Conservation (phyloP, 108 stramenopile genomes). For the Cyclotella atomus region DNA sequence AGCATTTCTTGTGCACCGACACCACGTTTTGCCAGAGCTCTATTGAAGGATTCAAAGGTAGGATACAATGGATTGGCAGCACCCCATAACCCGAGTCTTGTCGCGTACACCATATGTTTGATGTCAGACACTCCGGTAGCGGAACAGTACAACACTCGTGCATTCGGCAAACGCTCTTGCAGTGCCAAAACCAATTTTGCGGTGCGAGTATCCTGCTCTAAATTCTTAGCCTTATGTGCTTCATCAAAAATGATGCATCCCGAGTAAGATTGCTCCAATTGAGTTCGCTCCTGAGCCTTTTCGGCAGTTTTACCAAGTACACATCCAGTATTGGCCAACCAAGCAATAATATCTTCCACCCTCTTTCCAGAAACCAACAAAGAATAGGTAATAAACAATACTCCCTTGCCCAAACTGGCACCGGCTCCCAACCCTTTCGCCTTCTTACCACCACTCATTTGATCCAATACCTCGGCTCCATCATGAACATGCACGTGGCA, state of each 20-base stretch:
- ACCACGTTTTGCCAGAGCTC: conserved; percentile 65
- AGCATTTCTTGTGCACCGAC: conserved; percentile 87
- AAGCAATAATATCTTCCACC: conserved; percentile 69
- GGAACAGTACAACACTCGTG: conserved; percentile 80
- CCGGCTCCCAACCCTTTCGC: conserved; percentile 29
- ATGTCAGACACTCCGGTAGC: conserved; percentile 86
- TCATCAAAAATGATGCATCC: conserved; percentile 83
- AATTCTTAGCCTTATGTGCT: conserved; percentile 86
- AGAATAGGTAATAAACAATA: conserved; percentile 55
- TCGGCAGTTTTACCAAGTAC: background rate
- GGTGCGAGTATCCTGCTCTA: conserved; percentile 64
- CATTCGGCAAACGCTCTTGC: conserved; percentile 75
- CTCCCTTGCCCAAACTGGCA: conserved; percentile 19
- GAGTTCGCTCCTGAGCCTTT: conserved; percentile 7
- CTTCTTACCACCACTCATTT: conserved; percentile 16
- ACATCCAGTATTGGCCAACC: conserved; percentile 57
- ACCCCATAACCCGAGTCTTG: conserved; percentile 81
- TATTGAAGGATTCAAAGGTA: conserved; percentile 57
- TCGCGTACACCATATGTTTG: conserved; percentile 79
- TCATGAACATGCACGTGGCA: conserved; percentile 53
- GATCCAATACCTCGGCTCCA: conserved; percentile 31
- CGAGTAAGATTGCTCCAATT: conserved; percentile 52
- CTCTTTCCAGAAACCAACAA: conserved; percentile 59
- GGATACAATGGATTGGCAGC: conserved; percentile 50
- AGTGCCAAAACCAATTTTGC: conserved; percentile 66